Evolutionary conservation across 768 basidiomycete genomes (phyloP), one percentile per base, ranked within the genome.

Genomic region (Kwoniella sp.): DNA sequence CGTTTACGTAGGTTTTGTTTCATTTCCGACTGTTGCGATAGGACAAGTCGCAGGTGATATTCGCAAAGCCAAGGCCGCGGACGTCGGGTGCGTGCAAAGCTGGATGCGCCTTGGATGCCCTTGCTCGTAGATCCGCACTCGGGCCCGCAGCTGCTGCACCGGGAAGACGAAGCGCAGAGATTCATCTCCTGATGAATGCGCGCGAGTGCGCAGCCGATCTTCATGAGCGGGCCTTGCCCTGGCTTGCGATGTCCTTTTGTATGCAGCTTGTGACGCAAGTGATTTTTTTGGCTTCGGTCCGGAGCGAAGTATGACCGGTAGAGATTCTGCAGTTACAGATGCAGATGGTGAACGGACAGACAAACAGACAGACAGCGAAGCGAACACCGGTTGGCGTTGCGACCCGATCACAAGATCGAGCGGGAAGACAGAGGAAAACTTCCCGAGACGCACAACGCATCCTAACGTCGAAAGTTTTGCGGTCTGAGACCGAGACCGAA

Each of bases 141-240:
- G 40, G 40, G 40, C 40, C 40, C 40, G 40, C 40, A 44, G 40
- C 40, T 10, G 8, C 40, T 44, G 17, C 10, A 44, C 17, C 40
- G 40, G 40, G 40, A 44, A 44, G 10, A 44, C 8, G 40, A 9
- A 44, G 40, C 10, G 40, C 40, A 44, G 33, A 13, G 13, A n/a
- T n/a, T n/a, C n/a, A n/a, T n/a, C n/a, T n/a, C n/a, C n/a, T n/a
- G n/a, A n/a, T n/a, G n/a, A n/a, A n/a, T n/a, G 33, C 13, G 33
- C 33, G 40, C 40, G 40, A 44, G 40, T 44, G 40, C 40, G 40
- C 40, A 44, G 40, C 40, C 17, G 40, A 44, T 44, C 40, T 44
- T 44, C 10, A 19, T 44, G 40, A 19, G 40, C 40, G 40, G 40
- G 40, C 17, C 17, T 44, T 44, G 40, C 40, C 40, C 40, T 44